Evolutionary conservation across 2,329 filamentous ascomycete genomes (phyloP).

Genomic region (Claviceps lovelessii): DNA sequence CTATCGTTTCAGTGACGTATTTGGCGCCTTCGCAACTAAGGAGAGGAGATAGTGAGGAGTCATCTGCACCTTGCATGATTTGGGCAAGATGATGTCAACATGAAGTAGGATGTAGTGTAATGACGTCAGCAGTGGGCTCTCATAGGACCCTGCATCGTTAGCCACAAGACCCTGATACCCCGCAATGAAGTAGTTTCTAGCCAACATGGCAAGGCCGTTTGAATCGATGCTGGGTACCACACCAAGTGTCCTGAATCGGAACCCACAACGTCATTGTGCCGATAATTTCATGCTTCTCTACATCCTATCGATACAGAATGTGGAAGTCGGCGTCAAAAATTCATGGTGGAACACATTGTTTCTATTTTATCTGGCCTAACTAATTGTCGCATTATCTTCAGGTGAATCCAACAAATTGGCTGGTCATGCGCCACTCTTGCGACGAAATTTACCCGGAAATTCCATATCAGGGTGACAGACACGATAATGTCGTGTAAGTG

Average conservation of each 20-base stretch:
- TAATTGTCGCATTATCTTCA: slow-evolving; percentile 23
- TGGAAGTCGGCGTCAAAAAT: background rate
- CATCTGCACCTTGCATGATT: background rate
- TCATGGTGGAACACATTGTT: background rate
- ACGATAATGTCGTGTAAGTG: slow-evolving; percentile 82
- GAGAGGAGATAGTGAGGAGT: background rate
- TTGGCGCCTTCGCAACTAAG: no score
- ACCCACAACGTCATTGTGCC: background rate
- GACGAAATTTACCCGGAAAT: slow-evolving; percentile 51
- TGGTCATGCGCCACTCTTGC: slow-evolving; percentile 11
- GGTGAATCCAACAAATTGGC: background rate
- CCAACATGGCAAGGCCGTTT: background rate
- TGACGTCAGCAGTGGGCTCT: background rate
- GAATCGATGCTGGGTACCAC: background rate
- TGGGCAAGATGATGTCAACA: background rate
- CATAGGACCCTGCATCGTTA: background rate
- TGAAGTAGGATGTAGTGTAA: background rate
- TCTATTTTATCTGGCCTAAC: background rate
- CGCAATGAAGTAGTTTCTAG: background rate
- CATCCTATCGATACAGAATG: background rate
- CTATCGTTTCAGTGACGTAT: no score
- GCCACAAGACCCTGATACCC: background rate
- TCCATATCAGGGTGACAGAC: slow-evolving; percentile 86
- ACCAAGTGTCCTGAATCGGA: background rate
- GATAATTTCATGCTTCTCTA: background rate